phyloP scores from a whole-genome alignment of 768 basidiomycete species.

The Mycena pura region DNA sequence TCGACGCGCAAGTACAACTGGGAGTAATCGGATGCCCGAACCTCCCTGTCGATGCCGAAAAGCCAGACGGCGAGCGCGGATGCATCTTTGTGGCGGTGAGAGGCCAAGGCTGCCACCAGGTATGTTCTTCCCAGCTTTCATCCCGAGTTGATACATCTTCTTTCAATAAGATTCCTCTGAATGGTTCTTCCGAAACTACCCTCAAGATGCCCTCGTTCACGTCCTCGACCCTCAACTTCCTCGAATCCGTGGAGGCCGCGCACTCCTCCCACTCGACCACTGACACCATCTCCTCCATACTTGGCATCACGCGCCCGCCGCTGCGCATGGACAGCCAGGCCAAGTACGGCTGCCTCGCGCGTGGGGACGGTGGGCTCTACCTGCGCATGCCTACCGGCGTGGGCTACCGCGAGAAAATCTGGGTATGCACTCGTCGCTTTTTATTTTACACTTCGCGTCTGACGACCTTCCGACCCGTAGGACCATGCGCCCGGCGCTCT shows the following conservation, averaged over 20 bases:
- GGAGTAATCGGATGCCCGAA: conserved; percentile 96
- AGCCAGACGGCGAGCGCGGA: conserved; percentile 69
- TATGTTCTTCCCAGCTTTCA: conserved; percentile 31
- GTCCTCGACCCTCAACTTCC: conserved; percentile 63
- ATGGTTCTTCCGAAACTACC: conserved; percentile 52
- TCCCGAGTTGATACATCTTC: not conserved
- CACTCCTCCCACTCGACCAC: conserved; percentile 93
- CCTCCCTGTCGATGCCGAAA: conserved; percentile 61
- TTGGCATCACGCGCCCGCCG: conserved; percentile 70
- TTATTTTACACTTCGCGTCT: not conserved
- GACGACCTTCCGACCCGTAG: conserved; percentile 43
- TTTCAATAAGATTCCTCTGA: conserved; percentile 55
- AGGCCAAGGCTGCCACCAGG: conserved; percentile 85
- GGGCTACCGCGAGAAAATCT: conserved; percentile 94
- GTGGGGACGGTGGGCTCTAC: conserved; percentile 88
- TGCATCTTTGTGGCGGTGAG: conserved; percentile 87
- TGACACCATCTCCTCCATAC: conserved; percentile 67
- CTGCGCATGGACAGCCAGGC: conserved; percentile 96
- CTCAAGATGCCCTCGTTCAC: conserved; percentile 61
- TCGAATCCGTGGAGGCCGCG: conserved; percentile 92
- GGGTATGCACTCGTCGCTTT: conserved; percentile 56
- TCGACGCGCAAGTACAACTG: conserved; percentile 78
- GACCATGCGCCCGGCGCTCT: conserved; percentile 91
- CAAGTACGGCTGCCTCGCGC: conserved; percentile 86
- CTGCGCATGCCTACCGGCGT: conserved; percentile 78